Evolutionary conservation across 208 protist genomes (phyloP).

Genomic region (Spongospora subterranea): DNA sequence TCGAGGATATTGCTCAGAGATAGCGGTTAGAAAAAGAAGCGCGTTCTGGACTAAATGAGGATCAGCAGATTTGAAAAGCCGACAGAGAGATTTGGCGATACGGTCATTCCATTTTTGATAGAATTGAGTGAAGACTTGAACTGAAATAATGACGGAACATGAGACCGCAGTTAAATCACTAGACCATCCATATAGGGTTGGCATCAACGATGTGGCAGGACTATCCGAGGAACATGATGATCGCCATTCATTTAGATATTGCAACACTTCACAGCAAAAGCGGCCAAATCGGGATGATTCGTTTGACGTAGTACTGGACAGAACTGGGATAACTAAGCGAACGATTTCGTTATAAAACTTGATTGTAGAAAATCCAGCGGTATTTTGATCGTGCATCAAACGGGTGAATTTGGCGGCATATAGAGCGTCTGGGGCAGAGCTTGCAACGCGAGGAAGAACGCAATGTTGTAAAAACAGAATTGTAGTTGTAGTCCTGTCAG

Average conservation of each 20-base stretch:
- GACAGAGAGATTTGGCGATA: slow-evolving; percentile 39
- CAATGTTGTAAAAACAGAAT: slow-evolving; percentile 71
- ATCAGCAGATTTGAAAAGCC: background rate
- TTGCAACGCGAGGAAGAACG: slow-evolving; percentile 70
- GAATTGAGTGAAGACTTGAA: background rate
- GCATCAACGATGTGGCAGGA: background rate
- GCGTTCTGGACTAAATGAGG: background rate
- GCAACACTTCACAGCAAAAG: background rate
- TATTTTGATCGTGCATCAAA: slow-evolving; percentile 63
- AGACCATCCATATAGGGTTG: background rate
- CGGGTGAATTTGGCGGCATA: slow-evolving; percentile 72
- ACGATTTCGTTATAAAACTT: slow-evolving; percentile 28
- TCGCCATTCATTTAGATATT: slow-evolving; percentile 43
- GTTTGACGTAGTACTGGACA: background rate
- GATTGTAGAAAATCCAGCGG: background rate
- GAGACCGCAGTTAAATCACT: background rate
- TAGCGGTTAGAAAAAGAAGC: background rate
- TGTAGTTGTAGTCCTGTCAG: slow-evolving; percentile 10
- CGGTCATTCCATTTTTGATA: background rate
- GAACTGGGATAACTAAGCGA: background rate
- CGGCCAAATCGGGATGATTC: slow-evolving; percentile 17
- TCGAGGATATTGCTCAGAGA: background rate
- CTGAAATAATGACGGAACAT: background rate
- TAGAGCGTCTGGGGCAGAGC: slow-evolving; percentile 70
- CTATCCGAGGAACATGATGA: background rate